Evolutionary conservation across 2,329 filamentous ascomycete species (phyloP).

Genomic region (Tolypocladium sp.): DNA sequence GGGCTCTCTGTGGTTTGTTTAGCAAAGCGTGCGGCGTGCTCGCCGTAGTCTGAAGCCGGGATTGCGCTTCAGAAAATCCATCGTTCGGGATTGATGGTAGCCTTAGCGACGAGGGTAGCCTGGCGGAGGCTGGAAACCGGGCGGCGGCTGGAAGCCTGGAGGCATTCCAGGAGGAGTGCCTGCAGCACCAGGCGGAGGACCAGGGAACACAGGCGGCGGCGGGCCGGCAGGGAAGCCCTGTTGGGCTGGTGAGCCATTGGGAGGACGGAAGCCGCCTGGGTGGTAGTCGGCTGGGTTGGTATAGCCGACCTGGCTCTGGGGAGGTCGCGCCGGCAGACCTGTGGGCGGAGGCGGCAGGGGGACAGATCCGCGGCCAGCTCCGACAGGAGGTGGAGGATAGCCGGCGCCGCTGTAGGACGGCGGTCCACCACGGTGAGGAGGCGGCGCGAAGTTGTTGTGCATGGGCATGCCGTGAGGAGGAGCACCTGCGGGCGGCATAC

Average conservation of each 20-base stretch:
- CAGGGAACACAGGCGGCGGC: slow-evolving; percentile 31
- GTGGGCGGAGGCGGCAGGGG: slow-evolving; percentile 39
- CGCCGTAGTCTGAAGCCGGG: not conserved
- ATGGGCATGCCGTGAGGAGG: slow-evolving; percentile 27
- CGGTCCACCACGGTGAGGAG: slow-evolving; percentile 17
- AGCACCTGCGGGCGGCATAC: slow-evolving; percentile 7
- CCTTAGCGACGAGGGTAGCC: slow-evolving; percentile 25
- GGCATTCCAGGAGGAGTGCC: slow-evolving; percentile 29
- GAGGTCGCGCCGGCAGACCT: slow-evolving; percentile 40
- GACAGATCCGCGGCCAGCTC: slow-evolving; percentile 17
- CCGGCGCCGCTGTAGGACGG: slow-evolving; percentile 22
- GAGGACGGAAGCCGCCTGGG: slow-evolving; percentile 30
- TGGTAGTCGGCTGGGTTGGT: slow-evolving; percentile 40
- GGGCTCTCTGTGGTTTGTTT: not conserved
- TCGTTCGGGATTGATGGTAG: not conserved
- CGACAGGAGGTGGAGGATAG: slow-evolving; percentile 14
- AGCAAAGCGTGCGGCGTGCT: not conserved
- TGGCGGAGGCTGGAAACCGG: slow-evolving; percentile 29
- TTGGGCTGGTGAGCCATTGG: slow-evolving; percentile 26
- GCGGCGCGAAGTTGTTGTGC: slow-evolving; percentile 27
- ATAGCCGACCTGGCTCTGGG: slow-evolving; percentile 34
- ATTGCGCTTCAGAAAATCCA: not conserved
- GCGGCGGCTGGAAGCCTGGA: slow-evolving; percentile 36
- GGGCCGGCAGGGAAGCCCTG: slow-evolving; percentile 27
- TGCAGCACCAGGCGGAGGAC: slow-evolving; percentile 22